Percentiles rank a stretch among this genome's conserved stretches.
Evolutionary conservation across 2,329 filamentous ascomycete species (phyloP).

Genomic region (Diaporthe sp.): DNA sequence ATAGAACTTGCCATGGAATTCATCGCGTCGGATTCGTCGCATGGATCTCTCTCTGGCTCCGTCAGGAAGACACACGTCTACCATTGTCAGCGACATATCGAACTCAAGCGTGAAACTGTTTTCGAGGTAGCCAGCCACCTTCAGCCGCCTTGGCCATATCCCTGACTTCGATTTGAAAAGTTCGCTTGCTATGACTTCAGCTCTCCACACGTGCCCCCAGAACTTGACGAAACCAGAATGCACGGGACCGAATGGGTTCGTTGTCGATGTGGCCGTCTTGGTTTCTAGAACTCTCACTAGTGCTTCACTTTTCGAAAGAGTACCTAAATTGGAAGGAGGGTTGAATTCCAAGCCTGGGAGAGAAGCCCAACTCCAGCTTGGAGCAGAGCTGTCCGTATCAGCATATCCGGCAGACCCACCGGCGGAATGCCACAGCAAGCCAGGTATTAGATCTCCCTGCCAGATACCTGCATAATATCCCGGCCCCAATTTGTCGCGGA

Average conservation of each 20-base stretch:
- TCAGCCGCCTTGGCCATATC: not conserved
- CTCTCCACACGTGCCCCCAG: not conserved
- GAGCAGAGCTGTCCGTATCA: not conserved
- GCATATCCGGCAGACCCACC: not conserved
- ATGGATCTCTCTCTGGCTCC: not conserved
- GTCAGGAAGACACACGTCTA: not conserved
- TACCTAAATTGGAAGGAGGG: too few species aligned
- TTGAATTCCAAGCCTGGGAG: not conserved
- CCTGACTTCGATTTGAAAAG: not conserved
- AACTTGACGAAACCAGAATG: not conserved
- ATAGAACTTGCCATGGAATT: not conserved
- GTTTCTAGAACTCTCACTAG: not conserved
- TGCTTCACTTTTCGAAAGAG: not conserved
- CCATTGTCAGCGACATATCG: not conserved
- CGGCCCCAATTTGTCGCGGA: fast-evolving
- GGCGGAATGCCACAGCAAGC: not conserved
- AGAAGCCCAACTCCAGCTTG: slow-evolving; percentile 9
- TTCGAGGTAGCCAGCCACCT: not conserved
- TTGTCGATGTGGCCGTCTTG: not conserved
- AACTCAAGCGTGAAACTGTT: not conserved
- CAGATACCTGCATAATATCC: not conserved
- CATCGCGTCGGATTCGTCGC: not conserved
- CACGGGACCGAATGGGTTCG: not conserved
- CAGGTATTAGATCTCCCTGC: not conserved
- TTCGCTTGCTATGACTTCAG: not conserved